Percentiles rank a stretch among this genome's conserved stretches.
Evolutionary conservation across 805 yeast genomes (phyloP).

Genomic region (Saccharomyces cerevisiae): DNA sequence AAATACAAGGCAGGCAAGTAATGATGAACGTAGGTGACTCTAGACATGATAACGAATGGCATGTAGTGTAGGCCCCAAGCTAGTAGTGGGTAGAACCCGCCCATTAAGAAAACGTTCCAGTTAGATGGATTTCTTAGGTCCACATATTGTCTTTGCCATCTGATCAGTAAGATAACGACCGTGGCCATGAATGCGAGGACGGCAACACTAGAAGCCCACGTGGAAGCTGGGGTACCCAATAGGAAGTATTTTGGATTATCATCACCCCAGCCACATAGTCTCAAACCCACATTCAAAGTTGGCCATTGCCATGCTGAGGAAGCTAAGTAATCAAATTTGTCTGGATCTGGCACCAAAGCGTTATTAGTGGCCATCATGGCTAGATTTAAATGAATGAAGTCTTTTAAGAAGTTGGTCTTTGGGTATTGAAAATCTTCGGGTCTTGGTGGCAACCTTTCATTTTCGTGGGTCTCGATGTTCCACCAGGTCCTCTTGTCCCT

Average conservation of each 20-base stretch:
- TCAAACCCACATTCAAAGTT: constrained; percentile 60
- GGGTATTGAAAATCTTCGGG: constrained; percentile 41
- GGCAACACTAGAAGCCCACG: constrained; percentile 64
- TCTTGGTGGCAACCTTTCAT: constrained; percentile 52
- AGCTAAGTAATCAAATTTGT: constrained; percentile 62
- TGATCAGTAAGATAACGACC: constrained; percentile 42
- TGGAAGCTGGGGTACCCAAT: constrained; percentile 70
- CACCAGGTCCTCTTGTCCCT: constrained; percentile 88
- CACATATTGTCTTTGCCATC: constrained; percentile 76
- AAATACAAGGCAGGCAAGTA: constrained; percentile 78
- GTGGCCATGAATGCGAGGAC: constrained; percentile 47
- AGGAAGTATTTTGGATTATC: constrained; percentile 57
- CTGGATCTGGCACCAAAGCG: constrained; percentile 70
- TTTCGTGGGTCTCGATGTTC: constrained; percentile 68
- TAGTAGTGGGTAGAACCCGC: constrained; percentile 69
- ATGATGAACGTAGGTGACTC: constrained; percentile 83
- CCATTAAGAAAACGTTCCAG: constrained; percentile 50
- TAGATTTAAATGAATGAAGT: constrained; percentile 64
- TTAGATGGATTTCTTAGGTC: constrained; percentile 47
- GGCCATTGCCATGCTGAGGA: constrained; percentile 91
- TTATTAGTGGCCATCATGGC: constrained; percentile 95
- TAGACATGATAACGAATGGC: constrained; percentile 74
- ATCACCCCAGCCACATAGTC: constrained; percentile 72
- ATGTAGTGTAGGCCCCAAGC: constrained; percentile 75
- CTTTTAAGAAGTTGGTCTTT: constrained; percentile 67